A percentile compares a stretch with the other conserved stretches of the same genome.
Evolutionary conservation across 768 basidiomycete genomes (phyloP).

Genomic region (Pisolithus tinctorius): DNA sequence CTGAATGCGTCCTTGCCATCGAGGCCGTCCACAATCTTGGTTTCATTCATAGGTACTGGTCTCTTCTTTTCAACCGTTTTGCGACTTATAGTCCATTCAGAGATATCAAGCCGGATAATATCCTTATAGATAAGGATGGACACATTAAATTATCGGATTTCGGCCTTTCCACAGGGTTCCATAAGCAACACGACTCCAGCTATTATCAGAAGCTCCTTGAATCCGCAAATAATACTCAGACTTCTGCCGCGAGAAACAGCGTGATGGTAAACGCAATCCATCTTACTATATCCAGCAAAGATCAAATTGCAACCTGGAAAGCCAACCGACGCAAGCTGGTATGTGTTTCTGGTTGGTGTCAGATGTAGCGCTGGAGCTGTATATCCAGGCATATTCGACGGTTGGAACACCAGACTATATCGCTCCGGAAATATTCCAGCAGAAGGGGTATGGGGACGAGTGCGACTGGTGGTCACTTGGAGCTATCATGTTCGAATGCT

Average conservation of each 20-base stretch:
- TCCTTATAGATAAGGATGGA: constrained; percentile 82
- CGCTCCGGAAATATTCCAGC: constrained; percentile 93
- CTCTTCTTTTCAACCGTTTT: not conserved
- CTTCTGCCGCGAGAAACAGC: constrained; percentile 69
- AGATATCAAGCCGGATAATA: constrained; percentile 99
- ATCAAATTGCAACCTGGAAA: constrained; percentile 97
- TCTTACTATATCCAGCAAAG: constrained; percentile 88
- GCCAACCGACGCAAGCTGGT: constrained; percentile 95
- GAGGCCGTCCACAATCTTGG: constrained; percentile 96
- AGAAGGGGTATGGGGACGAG: constrained; percentile 96
- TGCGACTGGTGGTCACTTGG: constrained; percentile 99
- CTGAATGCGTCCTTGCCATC: constrained; percentile 96
- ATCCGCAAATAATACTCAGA: constrained; percentile 40
- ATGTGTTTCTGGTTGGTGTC: constrained; percentile 17
- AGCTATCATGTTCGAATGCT: constrained; percentile 96
- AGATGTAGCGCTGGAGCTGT: not conserved
- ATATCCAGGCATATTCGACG: constrained; percentile 84
- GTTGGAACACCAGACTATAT: constrained; percentile 98
- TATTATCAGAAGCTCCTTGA: constrained; percentile 92
- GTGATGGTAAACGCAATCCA: constrained; percentile 98
- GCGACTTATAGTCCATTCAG: constrained; percentile 34
- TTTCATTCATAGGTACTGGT: constrained; percentile 84
- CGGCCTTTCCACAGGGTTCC: constrained; percentile 98
- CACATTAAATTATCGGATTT: constrained; percentile 99
- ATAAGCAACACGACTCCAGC: constrained; percentile 93